Conservation (phyloP, 2,329 filamentous ascomycete species). For the Fusarium papillatum region DNA sequence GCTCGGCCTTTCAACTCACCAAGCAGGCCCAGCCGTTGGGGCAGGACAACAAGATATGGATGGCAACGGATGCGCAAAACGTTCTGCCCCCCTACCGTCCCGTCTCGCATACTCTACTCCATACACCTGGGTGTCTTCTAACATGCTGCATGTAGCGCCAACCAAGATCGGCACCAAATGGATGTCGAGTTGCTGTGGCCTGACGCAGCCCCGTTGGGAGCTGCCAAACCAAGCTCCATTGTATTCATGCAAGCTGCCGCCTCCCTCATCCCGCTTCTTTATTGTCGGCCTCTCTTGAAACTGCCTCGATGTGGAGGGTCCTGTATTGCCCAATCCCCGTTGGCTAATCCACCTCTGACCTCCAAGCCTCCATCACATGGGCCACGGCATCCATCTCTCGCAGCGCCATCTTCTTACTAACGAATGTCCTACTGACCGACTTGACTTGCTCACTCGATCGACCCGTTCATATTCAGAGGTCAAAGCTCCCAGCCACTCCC, state of each 20-base stretch:
- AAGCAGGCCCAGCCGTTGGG: neutral
- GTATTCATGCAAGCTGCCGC: slow-evolving; percentile 10
- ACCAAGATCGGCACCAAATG: slow-evolving; percentile 13
- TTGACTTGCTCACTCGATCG: neutral
- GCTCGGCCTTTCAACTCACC: neutral
- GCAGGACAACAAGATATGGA: neutral
- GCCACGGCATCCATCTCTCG: neutral
- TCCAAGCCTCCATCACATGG: slow-evolving; percentile 7
- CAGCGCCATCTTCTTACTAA: neutral
- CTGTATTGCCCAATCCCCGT: slow-evolving; percentile 2
- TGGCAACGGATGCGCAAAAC: neutral
- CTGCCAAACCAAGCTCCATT: slow-evolving; percentile 16
- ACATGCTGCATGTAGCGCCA: slow-evolving; percentile 10
- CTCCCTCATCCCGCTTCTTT: neutral
- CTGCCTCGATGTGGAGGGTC: neutral
- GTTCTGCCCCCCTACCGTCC: neutral
- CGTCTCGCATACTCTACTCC: neutral
- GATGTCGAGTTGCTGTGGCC: slow-evolving; percentile 15
- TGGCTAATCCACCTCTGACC: slow-evolving; percentile 2
- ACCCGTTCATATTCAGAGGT: slow-evolving; percentile 6
- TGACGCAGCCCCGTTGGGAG: slow-evolving; percentile 11
- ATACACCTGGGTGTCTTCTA: neutral
- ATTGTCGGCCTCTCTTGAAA: slow-evolving; percentile 5
- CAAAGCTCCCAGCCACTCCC: slow-evolving; percentile 36
- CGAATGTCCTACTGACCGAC: neutral